Evolutionary conservation across 805 yeast species (phyloP).

Genomic region (Myxozyma geophila): DNA sequence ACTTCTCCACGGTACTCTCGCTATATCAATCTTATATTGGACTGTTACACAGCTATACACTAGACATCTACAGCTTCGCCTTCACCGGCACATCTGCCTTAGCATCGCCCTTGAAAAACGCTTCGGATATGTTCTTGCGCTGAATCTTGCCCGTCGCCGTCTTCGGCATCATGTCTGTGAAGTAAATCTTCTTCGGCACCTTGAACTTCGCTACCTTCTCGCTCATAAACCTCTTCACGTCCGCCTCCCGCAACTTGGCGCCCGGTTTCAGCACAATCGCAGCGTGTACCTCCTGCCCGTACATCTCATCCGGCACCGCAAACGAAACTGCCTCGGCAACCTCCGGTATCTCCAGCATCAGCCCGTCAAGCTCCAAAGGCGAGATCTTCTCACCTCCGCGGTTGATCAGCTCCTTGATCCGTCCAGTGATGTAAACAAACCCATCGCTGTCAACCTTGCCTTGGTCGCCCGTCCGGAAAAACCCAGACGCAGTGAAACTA

Average conservation of each 20-base stretch:
- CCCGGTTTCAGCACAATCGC: conserved; percentile 60
- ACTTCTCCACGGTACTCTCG: no score
- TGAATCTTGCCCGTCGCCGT: conserved; percentile 81
- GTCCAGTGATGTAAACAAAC: conserved; percentile 65
- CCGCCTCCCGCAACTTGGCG: conserved; percentile 48
- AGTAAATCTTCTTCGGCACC: conserved; percentile 61
- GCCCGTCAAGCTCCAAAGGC: conserved; percentile 70
- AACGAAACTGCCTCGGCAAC: conserved; percentile 72
- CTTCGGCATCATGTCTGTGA: conserved; percentile 68
- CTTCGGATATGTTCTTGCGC: conserved; percentile 62
- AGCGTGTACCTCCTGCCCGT: conserved; percentile 74
- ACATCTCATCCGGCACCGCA: conserved; percentile 67
- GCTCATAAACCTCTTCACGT: conserved; percentile 53
- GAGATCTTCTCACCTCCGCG: conserved; percentile 77
- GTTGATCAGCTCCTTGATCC: conserved; percentile 74
- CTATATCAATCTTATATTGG: no score
- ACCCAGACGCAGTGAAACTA: conserved; percentile 62
- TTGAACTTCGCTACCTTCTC: conserved; percentile 60
- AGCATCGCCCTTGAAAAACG: conserved; percentile 45
- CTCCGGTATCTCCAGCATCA: conserved; percentile 62
- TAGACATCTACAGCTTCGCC: conserved; percentile 42
- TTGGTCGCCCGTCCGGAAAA: conserved; percentile 80
- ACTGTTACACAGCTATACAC: no score
- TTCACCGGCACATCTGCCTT: conserved; percentile 34
- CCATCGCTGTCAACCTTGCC: conserved; percentile 66